These are phyloP conservation scores for Phytopythium ostracodes DNA, from an alignment of 352 stramenopile genomes.

Conservation along the genomic window DNA sequence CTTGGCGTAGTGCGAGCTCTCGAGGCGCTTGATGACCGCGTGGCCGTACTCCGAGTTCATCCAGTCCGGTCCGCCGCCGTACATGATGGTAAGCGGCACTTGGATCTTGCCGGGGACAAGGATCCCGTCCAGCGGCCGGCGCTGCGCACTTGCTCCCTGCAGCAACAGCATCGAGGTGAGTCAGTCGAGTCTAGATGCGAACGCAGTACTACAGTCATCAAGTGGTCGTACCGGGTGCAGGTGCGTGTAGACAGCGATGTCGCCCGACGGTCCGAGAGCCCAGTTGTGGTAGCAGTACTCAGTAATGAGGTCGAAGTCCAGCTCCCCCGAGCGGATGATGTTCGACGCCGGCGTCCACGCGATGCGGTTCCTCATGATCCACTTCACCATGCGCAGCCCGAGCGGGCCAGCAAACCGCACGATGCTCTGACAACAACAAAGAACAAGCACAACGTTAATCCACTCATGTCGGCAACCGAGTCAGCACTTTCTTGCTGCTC, in stretches of 20 bases:
- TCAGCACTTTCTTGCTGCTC: neutral
- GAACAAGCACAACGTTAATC: neutral
- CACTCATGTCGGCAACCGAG: neutral
- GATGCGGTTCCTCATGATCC: constrained; percentile 51
- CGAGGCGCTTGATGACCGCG: constrained; percentile 47
- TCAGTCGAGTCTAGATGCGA: too few species aligned
- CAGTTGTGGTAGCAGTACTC: constrained; percentile 84
- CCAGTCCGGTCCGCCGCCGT: constrained; percentile 72
- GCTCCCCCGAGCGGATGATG: constrained; percentile 66
- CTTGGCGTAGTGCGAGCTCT: constrained; percentile 59
- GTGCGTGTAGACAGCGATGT: constrained; percentile 75
- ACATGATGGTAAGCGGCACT: constrained; percentile 80
- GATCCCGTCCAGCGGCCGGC: constrained; percentile 43
- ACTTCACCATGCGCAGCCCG: constrained; percentile 46
- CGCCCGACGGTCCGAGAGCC: constrained; percentile 62
- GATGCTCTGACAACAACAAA: constrained; percentile 27
- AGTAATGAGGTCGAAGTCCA: constrained; percentile 67
- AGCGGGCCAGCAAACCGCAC: constrained; percentile 66
- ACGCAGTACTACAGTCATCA: neutral
- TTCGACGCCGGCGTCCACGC: constrained; percentile 62
- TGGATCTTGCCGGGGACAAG: constrained; percentile 46
- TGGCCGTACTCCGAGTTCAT: constrained; percentile 70
- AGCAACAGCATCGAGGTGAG: neutral
- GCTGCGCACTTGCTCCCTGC: constrained; percentile 47
- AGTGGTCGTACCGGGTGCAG: constrained; percentile 45